Evolutionary conservation across 176 grass and related monocot species (phyloP).

Genomic region (Chrysopogon serrulatus): DNA sequence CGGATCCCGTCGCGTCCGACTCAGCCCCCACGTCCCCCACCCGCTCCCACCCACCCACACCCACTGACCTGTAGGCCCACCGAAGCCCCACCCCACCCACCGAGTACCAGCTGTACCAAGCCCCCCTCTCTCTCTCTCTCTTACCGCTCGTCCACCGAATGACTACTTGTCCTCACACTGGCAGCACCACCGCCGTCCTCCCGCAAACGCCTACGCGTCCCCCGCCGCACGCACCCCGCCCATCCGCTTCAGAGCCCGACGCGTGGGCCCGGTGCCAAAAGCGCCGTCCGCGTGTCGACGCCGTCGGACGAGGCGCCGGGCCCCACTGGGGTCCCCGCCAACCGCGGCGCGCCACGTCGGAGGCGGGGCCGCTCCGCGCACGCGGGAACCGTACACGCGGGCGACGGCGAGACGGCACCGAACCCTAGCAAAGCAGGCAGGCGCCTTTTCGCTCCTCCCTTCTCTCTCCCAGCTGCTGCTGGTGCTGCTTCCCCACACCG

Average conservation of each 20-base stretch:
- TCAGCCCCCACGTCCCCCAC: conserved; percentile 12
- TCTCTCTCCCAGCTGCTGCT: background rate
- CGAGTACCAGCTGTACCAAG: background rate
- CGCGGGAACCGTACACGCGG: background rate
- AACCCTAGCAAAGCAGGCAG: conserved; percentile 40
- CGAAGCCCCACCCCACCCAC: background rate
- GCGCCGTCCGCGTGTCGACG: background rate
- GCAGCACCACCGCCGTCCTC: background rate
- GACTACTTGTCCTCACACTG: conserved; percentile 27
- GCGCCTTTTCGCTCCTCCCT: conserved; percentile 14
- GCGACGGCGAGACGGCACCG: background rate
- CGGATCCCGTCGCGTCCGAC: conserved; percentile 42
- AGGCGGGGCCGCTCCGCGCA: background rate
- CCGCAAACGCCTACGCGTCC: background rate
- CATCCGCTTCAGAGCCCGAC: accelerated
- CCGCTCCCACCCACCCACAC: background rate
- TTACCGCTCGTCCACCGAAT: conserved; percentile 19
- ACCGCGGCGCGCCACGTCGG: conserved; percentile 27
- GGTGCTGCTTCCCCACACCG: conserved; percentile 34
- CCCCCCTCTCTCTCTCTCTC: background rate
- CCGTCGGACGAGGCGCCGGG: background rate
- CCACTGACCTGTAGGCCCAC: background rate
- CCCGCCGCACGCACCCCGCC: background rate
- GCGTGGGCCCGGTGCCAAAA: accelerated
- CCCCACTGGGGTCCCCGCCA: background rate